Conservation (phyloP, 1,139 yeast species). For the Taphrina deformans region DNA sequence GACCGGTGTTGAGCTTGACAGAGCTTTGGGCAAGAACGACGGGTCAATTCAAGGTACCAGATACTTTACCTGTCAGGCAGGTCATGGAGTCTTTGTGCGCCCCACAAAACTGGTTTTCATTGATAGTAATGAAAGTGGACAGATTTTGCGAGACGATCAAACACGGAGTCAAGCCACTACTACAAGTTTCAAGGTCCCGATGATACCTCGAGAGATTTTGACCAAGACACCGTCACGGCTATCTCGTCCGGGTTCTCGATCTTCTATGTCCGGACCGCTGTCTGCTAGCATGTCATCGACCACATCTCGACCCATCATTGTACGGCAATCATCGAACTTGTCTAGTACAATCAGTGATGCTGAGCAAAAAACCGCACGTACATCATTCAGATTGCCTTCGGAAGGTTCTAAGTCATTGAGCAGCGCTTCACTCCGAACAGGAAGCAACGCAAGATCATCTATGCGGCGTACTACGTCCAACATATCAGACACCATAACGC, state of each 20-base stretch:
- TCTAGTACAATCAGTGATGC: not conserved
- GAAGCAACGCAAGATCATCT: not conserved
- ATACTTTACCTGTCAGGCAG: slow-evolving; percentile 59
- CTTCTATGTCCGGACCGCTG: not conserved
- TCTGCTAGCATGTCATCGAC: not conserved
- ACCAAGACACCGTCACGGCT: not conserved
- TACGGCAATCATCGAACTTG: not conserved
- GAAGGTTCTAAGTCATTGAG: not conserved
- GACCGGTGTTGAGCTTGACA: slow-evolving; percentile 73
- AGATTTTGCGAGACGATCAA: not conserved
- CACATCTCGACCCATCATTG: not conserved
- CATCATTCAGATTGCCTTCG: not conserved
- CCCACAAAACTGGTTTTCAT: slow-evolving; percentile 4
- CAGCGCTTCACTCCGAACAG: not conserved
- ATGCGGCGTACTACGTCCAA: not conserved
- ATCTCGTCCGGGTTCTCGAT: not conserved
- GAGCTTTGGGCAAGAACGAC: slow-evolving; percentile 69
- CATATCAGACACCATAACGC: not conserved
- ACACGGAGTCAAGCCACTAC: not conserved
- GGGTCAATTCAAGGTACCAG: slow-evolving; percentile 66
- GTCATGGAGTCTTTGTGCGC: slow-evolving; percentile 54
- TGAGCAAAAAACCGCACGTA: not conserved
- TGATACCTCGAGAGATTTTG: not conserved
- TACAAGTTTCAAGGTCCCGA: not conserved
- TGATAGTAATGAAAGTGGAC: not conserved